Conservation (phyloP, 2,329 filamentous ascomycete genomes). For the Aschersonia sp. region DNA sequence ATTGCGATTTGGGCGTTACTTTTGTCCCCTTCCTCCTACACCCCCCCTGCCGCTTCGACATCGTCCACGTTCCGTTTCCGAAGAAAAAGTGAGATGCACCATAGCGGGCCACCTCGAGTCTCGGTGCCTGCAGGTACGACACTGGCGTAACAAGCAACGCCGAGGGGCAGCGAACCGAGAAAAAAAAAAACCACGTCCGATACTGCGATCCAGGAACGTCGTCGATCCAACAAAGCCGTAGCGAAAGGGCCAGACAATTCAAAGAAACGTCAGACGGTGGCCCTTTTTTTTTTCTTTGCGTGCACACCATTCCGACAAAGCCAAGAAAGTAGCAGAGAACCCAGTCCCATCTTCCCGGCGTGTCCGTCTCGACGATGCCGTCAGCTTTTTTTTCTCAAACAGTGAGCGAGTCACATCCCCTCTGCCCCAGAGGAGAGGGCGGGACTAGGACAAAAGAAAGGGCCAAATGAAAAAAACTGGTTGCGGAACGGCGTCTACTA, state of each 20-base stretch:
- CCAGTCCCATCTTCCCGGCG: background rate
- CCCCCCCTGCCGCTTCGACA: background rate
- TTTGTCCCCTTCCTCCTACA: too few relatives aligned
- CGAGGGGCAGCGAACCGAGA: background rate
- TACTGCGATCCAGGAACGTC: conserved; percentile 2
- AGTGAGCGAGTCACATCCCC: background rate
- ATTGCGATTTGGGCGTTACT: too few relatives aligned
- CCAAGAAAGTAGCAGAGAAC: background rate
- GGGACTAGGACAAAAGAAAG: too few relatives aligned
- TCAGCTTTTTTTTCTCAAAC: background rate
- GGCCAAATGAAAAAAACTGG: too few relatives aligned
- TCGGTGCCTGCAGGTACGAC: conserved; percentile 6
- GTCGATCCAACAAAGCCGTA: conserved; percentile 1
- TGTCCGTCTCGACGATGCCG: background rate
- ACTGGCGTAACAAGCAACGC: background rate
- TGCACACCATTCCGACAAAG: too few relatives aligned
- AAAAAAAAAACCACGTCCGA: background rate
- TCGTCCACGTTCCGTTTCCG: background rate
- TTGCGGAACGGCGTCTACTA: background rate
- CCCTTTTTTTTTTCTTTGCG: too few relatives aligned
- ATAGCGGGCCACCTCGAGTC: background rate
- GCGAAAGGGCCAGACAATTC: background rate
- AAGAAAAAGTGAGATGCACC: background rate
- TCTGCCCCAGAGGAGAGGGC: background rate
- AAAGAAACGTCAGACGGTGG: background rate